A percentile compares a stretch with the other conserved stretches of the same genome.
phyloP scores from a whole-genome alignment of 169 alveolate genomes.

The Amoebophrya sp. region DNA sequence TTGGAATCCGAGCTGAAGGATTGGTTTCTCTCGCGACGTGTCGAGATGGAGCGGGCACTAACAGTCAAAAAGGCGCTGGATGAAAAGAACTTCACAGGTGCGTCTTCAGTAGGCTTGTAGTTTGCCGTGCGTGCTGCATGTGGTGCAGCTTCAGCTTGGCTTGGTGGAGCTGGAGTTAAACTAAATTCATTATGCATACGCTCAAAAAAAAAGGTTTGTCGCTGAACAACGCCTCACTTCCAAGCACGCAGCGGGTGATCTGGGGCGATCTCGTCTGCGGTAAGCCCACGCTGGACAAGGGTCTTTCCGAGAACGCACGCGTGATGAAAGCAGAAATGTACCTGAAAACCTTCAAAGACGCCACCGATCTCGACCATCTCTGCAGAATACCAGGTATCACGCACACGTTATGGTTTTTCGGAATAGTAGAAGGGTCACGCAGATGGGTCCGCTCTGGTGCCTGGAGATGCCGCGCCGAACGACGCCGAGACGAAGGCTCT shows the following conservation, averaged over 20 bases:
- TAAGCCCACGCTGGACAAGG: neutral
- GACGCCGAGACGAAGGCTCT: neutral
- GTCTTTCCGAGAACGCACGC: neutral
- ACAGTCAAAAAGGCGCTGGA: neutral
- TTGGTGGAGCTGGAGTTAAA: too few relatives aligned
- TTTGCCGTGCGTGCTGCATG: too few relatives aligned
- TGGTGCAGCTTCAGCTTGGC: too few relatives aligned
- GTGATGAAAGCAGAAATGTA: neutral
- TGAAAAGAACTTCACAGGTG: neutral
- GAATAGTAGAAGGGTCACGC: neutral
- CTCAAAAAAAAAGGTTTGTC: neutral
- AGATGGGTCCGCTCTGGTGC: too few relatives aligned
- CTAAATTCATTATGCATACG: too few relatives aligned
- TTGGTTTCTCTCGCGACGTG: neutral
- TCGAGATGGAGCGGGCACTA: neutral
- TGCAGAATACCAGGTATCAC: neutral
- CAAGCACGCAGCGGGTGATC: neutral
- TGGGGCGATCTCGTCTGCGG: neutral
- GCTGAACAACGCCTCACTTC: neutral
- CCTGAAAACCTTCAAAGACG: neutral
- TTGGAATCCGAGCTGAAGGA: neutral
- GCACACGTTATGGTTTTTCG: neutral
- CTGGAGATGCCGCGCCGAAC: neutral
- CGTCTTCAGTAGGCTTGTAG: too few relatives aligned
- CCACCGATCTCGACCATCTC: neutral